phyloP scores from a whole-genome alignment of 371 early-diverging fungal genomes.

The Mucor plumbeus region DNA sequence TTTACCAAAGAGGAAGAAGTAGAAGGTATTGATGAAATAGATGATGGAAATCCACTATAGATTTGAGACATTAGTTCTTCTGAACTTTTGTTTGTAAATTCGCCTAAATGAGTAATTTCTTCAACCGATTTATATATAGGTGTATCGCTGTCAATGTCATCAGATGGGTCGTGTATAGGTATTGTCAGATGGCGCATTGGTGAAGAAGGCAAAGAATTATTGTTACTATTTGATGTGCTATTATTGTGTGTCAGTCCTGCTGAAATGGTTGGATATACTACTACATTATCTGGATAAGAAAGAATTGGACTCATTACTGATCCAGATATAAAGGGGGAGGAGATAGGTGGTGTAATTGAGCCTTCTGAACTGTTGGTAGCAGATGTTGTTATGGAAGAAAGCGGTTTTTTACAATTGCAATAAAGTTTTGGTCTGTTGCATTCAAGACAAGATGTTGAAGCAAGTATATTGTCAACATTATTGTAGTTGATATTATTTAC shows the following conservation, averaged over 20 bases:
- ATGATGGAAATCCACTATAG: constrained; percentile 39
- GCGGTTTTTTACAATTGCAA: constrained; percentile 28
- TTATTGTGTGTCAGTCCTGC: constrained; percentile 23
- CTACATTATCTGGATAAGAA: neutral
- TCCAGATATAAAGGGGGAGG: neutral
- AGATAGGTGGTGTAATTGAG: constrained; percentile 30
- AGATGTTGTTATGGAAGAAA: neutral
- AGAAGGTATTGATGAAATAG: neutral
- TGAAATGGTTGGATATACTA: neutral
- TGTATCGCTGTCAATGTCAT: constrained; percentile 55
- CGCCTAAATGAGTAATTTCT: constrained; percentile 36
- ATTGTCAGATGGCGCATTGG: constrained; percentile 30
- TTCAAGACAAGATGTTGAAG: constrained; percentile 16
- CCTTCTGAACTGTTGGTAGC: constrained; percentile 35
- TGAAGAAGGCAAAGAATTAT: neutral
- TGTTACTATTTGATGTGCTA: neutral
- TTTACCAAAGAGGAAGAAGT: constrained; percentile 1
- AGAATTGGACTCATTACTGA: neutral
- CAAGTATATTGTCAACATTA: neutral
- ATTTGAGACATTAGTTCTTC: constrained; percentile 55
- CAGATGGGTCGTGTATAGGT: constrained; percentile 55
- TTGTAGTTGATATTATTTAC: neutral
- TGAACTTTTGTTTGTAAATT: constrained; percentile 44
- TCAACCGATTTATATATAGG: constrained; percentile 49
- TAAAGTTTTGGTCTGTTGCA: constrained; percentile 28